Percentiles rank a stretch among this genome's conserved stretches.
Evolutionary conservation across 352 stramenopile species (phyloP).

Genomic region (Pythium utonaiense): DNA sequence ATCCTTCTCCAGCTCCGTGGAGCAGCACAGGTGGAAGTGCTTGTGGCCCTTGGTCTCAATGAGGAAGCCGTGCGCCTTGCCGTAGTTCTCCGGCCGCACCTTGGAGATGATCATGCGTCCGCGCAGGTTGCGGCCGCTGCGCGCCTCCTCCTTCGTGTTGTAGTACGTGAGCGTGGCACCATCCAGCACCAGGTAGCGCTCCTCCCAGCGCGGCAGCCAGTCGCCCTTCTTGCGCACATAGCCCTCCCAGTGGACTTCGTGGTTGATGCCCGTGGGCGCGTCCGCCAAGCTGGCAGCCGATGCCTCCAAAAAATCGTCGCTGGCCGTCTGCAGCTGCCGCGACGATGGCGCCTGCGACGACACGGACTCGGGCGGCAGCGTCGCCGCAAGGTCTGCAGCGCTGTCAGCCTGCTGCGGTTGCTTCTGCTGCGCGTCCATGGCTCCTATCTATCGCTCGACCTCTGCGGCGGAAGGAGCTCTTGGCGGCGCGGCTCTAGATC

Average conservation of each 20-base stretch:
- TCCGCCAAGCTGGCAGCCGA: slow-evolving; percentile 32
- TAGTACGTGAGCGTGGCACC: slow-evolving; percentile 83
- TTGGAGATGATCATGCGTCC: slow-evolving; percentile 80
- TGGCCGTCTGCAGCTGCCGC: slow-evolving; percentile 1
- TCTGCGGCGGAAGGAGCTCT: neutral
- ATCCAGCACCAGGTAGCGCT: slow-evolving; percentile 86
- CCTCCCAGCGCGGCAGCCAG: slow-evolving; percentile 88
- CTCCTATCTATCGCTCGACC: neutral
- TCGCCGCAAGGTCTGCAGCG: neutral
- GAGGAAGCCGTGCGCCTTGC: slow-evolving; percentile 85
- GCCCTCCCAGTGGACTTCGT: slow-evolving; percentile 87
- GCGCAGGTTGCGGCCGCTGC: slow-evolving; percentile 72
- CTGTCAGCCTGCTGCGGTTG: slow-evolving; percentile 7
- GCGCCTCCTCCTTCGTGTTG: slow-evolving; percentile 85
- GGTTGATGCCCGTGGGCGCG: slow-evolving; percentile 37
- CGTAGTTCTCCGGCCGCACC: slow-evolving; percentile 82
- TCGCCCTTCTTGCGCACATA: slow-evolving; percentile 88
- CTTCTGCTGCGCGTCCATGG: neutral
- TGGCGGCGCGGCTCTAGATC: too few relatives aligned
- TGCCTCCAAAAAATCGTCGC: slow-evolving; percentile 32
- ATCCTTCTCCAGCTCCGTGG: slow-evolving; percentile 85
- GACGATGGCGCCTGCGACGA: slow-evolving; percentile 8
- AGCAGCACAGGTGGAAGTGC: slow-evolving; percentile 84
- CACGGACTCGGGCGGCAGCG: slow-evolving; percentile 1
- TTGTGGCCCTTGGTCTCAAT: slow-evolving; percentile 88